These are phyloP conservation scores for Claviceps fusiformis DNA, from an alignment of 2,329 filamentous ascomycete genomes.

Conservation along the genomic window DNA sequence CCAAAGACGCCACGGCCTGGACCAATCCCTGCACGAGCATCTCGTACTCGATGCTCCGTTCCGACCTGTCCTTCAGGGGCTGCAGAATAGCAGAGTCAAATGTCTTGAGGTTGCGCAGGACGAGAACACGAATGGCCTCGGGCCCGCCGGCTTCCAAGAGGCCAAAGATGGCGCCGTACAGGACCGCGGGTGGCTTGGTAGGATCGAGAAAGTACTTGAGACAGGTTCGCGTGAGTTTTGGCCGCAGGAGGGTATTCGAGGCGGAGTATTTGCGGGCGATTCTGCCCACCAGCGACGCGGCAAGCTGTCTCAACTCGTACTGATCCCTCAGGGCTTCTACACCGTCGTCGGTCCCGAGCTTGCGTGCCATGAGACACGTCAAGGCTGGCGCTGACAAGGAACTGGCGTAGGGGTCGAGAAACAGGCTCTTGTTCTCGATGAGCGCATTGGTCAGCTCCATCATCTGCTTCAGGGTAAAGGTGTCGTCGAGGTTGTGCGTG, in stretches of 20 bases:
- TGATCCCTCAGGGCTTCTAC: slow-evolving; percentile 44
- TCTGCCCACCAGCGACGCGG: slow-evolving; percentile 66
- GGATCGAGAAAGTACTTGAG: slow-evolving; percentile 87
- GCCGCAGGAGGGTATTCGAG: slow-evolving; percentile 68
- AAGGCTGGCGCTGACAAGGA: slow-evolving; percentile 73
- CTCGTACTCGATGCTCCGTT: slow-evolving; percentile 37
- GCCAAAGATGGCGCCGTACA: slow-evolving; percentile 79
- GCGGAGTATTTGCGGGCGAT: slow-evolving; percentile 72
- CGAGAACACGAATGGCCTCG: slow-evolving; percentile 42
- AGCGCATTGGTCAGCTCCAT: slow-evolving; percentile 81
- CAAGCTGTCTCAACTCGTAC: slow-evolving; percentile 72
- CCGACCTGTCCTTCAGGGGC: slow-evolving; percentile 38
- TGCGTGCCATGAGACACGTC: slow-evolving; percentile 72
- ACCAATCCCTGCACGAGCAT: slow-evolving; percentile 43
- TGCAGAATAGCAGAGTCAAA: slow-evolving; percentile 40
- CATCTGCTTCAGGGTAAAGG: slow-evolving; percentile 80
- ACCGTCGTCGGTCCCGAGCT: slow-evolving; percentile 50
- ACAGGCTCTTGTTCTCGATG: slow-evolving; percentile 70
- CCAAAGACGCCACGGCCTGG: slow-evolving; percentile 35
- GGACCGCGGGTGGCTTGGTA: slow-evolving; percentile 64
- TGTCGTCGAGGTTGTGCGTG: slow-evolving; percentile 81
- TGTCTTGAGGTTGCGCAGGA: slow-evolving; percentile 40
- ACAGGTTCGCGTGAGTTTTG: slow-evolving; percentile 83
- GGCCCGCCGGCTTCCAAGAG: slow-evolving; percentile 62
- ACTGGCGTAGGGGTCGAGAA: slow-evolving; percentile 48